These are phyloP conservation scores for Blastobotrys malaysiensis DNA, from an alignment of 1,139 yeast species.

Conservation along the genomic window DNA sequence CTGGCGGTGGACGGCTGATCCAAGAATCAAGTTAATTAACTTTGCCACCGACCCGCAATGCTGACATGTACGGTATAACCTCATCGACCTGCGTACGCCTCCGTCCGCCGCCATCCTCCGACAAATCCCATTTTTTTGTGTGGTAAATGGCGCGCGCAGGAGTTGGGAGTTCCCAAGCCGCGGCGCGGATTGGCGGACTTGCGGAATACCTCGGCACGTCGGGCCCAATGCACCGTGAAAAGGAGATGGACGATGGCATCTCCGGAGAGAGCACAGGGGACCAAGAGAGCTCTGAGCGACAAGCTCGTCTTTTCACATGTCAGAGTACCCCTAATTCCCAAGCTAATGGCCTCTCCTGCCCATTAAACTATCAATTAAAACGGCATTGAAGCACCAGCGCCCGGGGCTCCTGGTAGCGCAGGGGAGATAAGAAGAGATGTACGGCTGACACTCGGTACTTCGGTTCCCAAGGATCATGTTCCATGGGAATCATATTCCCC, in stretches of 20 bases:
- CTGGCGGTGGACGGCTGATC: background rate
- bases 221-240: background rate
- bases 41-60: background rate
- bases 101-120: too few species aligned
- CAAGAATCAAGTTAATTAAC: background rate
- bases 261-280: too few species aligned
- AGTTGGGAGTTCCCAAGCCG: background rate
- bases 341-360: too few species aligned
- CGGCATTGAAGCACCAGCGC: too few species aligned
- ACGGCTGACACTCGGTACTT: background rate
- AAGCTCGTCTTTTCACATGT: background rate
- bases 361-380: too few species aligned
- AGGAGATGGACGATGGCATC: background rate
- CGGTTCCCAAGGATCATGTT: background rate
- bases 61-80: slow-evolving; percentile 10
- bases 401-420: too few species aligned
- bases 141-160: background rate
- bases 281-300: too few species aligned
- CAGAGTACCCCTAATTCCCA: background rate
- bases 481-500: background rate
- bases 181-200: background rate
- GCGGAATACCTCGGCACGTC: background rate
- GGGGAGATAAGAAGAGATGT: background rate
- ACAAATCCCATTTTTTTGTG: background rate
- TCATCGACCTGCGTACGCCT: too few species aligned